These are phyloP conservation scores for Penicillium sp. DNA, from an alignment of 2,329 filamentous ascomycete genomes.

Conservation along the genomic window DNA sequence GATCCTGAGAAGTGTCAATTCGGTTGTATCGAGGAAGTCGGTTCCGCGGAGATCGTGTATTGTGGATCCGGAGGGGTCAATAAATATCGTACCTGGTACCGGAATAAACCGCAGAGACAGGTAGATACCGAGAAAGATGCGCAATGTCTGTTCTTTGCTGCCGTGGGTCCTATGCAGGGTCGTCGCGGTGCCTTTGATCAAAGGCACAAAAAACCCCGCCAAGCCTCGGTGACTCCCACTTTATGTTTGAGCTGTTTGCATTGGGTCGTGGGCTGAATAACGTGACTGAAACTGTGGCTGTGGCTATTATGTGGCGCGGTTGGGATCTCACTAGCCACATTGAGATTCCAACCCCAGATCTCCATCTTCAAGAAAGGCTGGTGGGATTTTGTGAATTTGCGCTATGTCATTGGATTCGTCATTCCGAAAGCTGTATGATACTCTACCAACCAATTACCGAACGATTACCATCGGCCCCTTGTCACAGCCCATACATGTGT, in stretches of 20 bases:
- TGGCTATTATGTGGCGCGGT: background rate
- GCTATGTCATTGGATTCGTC: background rate
- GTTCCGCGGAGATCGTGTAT: background rate
- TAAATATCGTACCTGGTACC: slow-evolving; percentile 6
- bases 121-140: background rate
- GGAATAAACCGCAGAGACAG: slow-evolving; percentile 1
- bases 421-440: background rate
- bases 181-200: slow-evolving; percentile 10
- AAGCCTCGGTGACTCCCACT: slow-evolving; percentile 30
- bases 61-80: background rate
- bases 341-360: background rate
- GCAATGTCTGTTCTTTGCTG: background rate
- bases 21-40: background rate
- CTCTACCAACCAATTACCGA: background rate
- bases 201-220: slow-evolving; percentile 34
- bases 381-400: background rate
- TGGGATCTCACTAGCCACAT: background rate
- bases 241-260: slow-evolving; percentile 30
- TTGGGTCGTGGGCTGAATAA: slow-evolving; percentile 3
- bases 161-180: slow-evolving; percentile 2
- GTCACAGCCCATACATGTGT: background rate
- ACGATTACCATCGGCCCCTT: background rate
- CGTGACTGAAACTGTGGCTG: background rate
- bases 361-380: background rate
- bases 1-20: slow-evolving; percentile 3